These are phyloP conservation scores for Trichaptum fuscoviolaceum DNA, from an alignment of 768 basidiomycete genomes.

Conservation along the genomic window DNA sequence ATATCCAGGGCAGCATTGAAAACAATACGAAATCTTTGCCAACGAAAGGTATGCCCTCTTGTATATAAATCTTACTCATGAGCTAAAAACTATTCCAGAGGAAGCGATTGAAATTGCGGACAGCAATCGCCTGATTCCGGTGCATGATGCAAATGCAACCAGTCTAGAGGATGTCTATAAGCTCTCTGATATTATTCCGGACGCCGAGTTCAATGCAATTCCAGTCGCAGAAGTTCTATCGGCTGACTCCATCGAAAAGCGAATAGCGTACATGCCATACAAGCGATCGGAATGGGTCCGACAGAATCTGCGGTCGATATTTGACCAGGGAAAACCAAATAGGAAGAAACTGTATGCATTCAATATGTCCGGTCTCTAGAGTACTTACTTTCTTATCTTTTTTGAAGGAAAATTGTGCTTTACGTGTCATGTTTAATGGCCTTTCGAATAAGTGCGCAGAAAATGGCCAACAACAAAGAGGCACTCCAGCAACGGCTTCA, in stretches of 20 bases:
- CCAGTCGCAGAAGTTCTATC: conserved; percentile 50
- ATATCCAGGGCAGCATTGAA: conserved; percentile 80
- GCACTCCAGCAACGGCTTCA: conserved; percentile 51
- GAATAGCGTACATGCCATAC: conserved; percentile 54
- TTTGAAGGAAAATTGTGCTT: conserved; percentile 60
- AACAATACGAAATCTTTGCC: conserved; percentile 65
- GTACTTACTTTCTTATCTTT: conserved; percentile 2
- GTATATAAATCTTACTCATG: background rate
- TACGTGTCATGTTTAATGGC: conserved; percentile 82
- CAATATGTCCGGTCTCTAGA: background rate
- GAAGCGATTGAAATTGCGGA: conserved; percentile 62
- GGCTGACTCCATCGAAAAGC: conserved; percentile 42
- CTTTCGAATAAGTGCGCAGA: conserved; percentile 48
- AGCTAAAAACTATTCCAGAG: conserved; percentile 35
- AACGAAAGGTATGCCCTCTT: conserved; percentile 49
- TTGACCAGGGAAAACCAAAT: conserved; percentile 42
- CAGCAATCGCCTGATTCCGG: conserved; percentile 68
- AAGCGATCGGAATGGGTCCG: conserved; percentile 67
- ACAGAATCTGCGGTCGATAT: conserved; percentile 45
- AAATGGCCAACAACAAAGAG: conserved; percentile 38
- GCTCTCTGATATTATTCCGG: conserved; percentile 70
- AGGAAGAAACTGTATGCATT: conserved; percentile 55
- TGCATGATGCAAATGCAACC: conserved; percentile 59
- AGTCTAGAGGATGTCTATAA: conserved; percentile 72
- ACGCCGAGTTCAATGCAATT: conserved; percentile 74